Conservation (phyloP, 2,329 filamentous ascomycete species). For the Nakataea oryzae region DNA sequence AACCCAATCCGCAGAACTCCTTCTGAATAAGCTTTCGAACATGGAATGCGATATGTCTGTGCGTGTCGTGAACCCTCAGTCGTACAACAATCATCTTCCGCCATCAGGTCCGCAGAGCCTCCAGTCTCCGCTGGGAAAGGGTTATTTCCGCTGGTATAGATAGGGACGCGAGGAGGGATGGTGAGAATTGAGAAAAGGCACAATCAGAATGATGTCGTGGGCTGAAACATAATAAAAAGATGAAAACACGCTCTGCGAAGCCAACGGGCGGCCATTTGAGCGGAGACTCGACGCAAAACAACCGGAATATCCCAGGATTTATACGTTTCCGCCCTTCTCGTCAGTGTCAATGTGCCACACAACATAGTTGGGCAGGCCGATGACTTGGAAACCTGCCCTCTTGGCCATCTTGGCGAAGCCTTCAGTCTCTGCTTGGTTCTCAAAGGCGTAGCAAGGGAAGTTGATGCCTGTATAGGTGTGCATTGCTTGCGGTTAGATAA, state of each 20-base stretch:
- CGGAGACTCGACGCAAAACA: not conserved
- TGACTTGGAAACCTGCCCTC: constrained; percentile 83
- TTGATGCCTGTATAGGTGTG: constrained; percentile 62
- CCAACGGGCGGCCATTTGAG: too few species aligned
- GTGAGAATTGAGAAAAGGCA: not conserved
- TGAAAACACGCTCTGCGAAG: not conserved
- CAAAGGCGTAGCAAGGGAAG: constrained; percentile 92
- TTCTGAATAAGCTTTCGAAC: constrained; percentile 1
- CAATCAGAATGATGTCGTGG: not conserved
- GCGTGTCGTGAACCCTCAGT: constrained; percentile 1
- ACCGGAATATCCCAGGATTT: constrained; percentile 9
- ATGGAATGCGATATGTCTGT: constrained; percentile 4
- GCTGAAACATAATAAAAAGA: not conserved
- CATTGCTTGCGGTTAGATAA: not conserved
- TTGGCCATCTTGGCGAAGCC: constrained; percentile 99
- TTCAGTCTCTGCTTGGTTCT: constrained; percentile 98
- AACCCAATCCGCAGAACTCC: constrained; percentile 3
- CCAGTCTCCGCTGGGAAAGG: not conserved
- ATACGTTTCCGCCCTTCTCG: constrained; percentile 78
- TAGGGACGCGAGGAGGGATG: not conserved
- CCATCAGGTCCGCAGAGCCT: not conserved
- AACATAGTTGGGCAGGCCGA: constrained; percentile 91
- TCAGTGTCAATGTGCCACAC: constrained; percentile 98
- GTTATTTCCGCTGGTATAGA: not conserved
- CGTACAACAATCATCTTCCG: constrained; percentile 3